A percentile compares a stretch with the other conserved stretches of the same genome.
These are phyloP conservation scores for Plasmodium vinckei DNA, from an alignment of 169 alveolate genomes.

Conservation along the genomic window DNA sequence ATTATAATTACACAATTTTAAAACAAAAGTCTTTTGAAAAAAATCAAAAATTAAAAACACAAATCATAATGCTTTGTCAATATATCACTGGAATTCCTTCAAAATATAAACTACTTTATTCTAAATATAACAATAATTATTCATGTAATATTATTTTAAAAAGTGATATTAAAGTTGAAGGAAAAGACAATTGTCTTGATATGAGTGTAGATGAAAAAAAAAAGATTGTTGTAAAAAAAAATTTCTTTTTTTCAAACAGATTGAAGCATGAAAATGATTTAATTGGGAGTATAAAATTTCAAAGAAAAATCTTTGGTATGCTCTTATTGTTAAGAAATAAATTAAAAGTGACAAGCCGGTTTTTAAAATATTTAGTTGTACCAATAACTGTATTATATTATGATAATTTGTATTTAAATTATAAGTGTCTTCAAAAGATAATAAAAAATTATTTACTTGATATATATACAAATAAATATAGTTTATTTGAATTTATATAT, in stretches of 20 bases:
- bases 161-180: background rate
- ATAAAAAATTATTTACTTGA: conserved; percentile 42
- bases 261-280: conserved; percentile 4
- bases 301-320: background rate
- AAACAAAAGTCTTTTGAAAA: conserved; percentile 24
- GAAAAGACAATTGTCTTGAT: background rate
- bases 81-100: background rate
- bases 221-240: background rate
- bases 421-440: conserved; percentile 44
- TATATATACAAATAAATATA: conserved; percentile 13
- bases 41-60: conserved; percentile 14
- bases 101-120: background rate
- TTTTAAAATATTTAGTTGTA: conserved; percentile 20
- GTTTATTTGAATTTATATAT: conserved; percentile 10
- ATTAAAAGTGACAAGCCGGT: conserved; percentile 24
- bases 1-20: conserved; percentile 11
- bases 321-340: conserved; percentile 15
- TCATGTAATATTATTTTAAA: background rate
- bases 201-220: background rate
- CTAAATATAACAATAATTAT: background rate
- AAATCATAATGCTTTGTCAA: background rate
- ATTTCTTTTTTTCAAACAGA: background rate
- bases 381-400: conserved; percentile 47
- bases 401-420: conserved; percentile 28
- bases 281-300: conserved; percentile 36